These are phyloP conservation scores for Candida germanica DNA, from an alignment of 805 yeast species.

Conservation along the genomic window DNA sequence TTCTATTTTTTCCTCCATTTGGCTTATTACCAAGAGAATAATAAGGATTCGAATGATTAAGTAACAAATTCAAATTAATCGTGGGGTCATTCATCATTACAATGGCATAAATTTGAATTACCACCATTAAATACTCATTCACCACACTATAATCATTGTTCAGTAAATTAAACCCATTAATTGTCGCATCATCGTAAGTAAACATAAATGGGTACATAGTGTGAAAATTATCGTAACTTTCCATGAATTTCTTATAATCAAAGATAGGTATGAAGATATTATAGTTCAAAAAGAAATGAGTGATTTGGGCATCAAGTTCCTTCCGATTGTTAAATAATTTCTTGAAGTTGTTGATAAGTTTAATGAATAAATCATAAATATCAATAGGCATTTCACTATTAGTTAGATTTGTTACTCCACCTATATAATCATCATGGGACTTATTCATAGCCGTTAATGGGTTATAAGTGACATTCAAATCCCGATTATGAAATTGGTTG, in stretches of 20 bases:
- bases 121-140: slow-evolving; percentile 42
- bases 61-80: slow-evolving; percentile 36
- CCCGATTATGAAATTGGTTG: slow-evolving; percentile 34
- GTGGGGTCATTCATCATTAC: slow-evolving; percentile 49
- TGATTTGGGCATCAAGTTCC: slow-evolving; percentile 46
- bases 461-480: slow-evolving; percentile 37
- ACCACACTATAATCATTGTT: slow-evolving; percentile 42
- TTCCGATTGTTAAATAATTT: slow-evolving; percentile 34
- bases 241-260: slow-evolving; percentile 52
- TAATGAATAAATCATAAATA: slow-evolving; percentile 42
- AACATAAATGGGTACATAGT: slow-evolving; percentile 48
- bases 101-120: slow-evolving; percentile 50
- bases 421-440: slow-evolving; percentile 16
- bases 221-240: slow-evolving; percentile 46
- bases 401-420: slow-evolving; percentile 13
- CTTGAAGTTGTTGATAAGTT: slow-evolving; percentile 42
- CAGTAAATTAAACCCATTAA: slow-evolving; percentile 47
- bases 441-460: slow-evolving; percentile 32
- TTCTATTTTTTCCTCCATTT: slow-evolving; percentile 17
- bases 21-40: slow-evolving; percentile 17
- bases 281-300: slow-evolving; percentile 49
- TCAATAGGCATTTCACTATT: slow-evolving; percentile 33
- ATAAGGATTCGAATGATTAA: slow-evolving; percentile 36
- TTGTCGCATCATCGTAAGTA: slow-evolving; percentile 45
- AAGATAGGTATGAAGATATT: slow-evolving; percentile 54